Percentiles rank a stretch among this genome's conserved stretches.
phyloP scores from a whole-genome alignment of 768 basidiomycete species.

The Symmetrospora coprosmae region DNA sequence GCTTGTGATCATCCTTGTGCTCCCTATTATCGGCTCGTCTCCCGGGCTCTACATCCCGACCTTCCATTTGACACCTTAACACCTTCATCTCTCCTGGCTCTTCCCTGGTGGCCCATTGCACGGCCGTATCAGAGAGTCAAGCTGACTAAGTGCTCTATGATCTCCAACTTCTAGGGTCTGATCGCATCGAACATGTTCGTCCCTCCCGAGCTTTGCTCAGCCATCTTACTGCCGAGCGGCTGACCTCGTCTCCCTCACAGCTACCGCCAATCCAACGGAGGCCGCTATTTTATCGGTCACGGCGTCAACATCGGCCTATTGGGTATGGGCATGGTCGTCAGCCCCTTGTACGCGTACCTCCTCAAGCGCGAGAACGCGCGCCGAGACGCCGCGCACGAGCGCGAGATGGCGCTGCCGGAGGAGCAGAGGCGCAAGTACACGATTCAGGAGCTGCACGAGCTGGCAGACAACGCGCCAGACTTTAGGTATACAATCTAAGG shows the following conservation, averaged over 20 bases:
- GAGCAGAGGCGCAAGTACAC: slow-evolving; percentile 24
- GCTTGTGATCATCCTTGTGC: too few relatives aligned
- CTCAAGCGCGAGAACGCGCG: slow-evolving; percentile 24
- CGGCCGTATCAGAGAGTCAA: too few relatives aligned
- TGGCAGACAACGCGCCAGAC: slow-evolving; percentile 26
- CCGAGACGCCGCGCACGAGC: slow-evolving; percentile 18
- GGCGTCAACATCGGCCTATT: slow-evolving; percentile 29
- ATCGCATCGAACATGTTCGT: slow-evolving; percentile 28
- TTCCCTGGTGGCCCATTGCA: too few relatives aligned
- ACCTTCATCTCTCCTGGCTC: too few relatives aligned
- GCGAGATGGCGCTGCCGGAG: slow-evolving; percentile 26
- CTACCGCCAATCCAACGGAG: too few relatives aligned
- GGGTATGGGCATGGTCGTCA: slow-evolving; percentile 24
- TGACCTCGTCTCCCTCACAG: too few relatives aligned
- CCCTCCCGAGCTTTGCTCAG: too few relatives aligned
- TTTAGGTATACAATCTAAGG: slow-evolving; percentile 22
- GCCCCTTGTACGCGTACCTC: slow-evolving; percentile 23
- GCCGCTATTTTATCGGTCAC: slow-evolving; percentile 10
- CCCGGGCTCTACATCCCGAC: too few relatives aligned
- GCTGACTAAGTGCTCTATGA: too few relatives aligned
- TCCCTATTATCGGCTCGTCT: too few relatives aligned
- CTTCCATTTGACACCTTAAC: too few relatives aligned
- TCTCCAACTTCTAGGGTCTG: slow-evolving; percentile 9
- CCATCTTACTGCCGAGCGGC: slow-evolving; percentile 25
- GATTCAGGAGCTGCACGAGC: slow-evolving; percentile 27